These are phyloP conservation scores for Agrocybe praecox DNA, from an alignment of 768 basidiomycete genomes.

Conservation along the genomic window DNA sequence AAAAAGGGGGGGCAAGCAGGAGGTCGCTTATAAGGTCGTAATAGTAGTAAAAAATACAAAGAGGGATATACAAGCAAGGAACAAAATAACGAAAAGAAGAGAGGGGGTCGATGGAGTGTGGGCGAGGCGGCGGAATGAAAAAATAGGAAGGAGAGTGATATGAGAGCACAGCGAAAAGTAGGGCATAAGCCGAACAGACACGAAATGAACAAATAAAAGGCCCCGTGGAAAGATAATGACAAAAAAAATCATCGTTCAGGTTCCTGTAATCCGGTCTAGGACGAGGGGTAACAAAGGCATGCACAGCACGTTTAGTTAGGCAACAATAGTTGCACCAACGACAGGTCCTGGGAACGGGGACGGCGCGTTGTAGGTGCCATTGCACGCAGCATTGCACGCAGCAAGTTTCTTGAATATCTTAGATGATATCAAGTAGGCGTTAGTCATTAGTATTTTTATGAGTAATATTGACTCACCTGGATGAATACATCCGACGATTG, in stretches of 20 bases:
- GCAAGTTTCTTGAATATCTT: slow-evolving; percentile 60
- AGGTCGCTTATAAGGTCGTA: neutral
- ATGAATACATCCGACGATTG: slow-evolving; percentile 73
- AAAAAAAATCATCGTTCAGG: neutral
- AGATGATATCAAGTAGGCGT: too few species aligned
- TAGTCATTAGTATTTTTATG: too few species aligned
- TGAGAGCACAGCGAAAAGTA: neutral
- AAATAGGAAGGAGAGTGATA: slow-evolving; percentile 8
- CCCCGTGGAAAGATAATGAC: neutral
- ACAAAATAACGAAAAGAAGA: slow-evolving; percentile 1
- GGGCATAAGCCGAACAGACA: neutral
- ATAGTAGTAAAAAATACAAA: neutral
- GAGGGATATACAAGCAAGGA: slow-evolving; percentile 8
- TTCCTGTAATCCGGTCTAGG: slow-evolving; percentile 3
- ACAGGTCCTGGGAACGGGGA: slow-evolving; percentile 35
- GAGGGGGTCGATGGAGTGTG: too few species aligned
- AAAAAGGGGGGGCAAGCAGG: slow-evolving; percentile 7
- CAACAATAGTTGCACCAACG: slow-evolving; percentile 30
- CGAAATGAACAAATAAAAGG: neutral
- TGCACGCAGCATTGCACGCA: slow-evolving; percentile 28
- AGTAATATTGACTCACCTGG: slow-evolving; percentile 37
- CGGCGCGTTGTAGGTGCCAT: slow-evolving; percentile 33
- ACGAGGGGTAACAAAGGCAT: neutral
- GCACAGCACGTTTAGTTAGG: slow-evolving; percentile 16
- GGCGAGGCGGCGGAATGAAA: too few species aligned